phyloP scores from a whole-genome alignment of 495 filamentous ascomycete genomes.

The Tuber brumale region DNA sequence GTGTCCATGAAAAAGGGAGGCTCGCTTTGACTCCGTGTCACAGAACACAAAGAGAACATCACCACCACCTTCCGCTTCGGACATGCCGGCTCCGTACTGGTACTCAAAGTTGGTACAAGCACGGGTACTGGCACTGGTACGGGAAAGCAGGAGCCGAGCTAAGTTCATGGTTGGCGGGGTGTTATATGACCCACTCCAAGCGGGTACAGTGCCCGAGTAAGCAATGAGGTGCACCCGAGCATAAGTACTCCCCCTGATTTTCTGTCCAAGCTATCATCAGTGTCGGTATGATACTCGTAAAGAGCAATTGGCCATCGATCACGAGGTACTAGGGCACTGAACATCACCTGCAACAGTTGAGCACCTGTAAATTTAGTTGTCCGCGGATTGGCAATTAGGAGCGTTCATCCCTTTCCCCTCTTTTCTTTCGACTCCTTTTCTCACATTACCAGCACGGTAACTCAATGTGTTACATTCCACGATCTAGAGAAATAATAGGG shows the following conservation, averaged over 20 bases:
- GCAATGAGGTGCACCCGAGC: too few species aligned
- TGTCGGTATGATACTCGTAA: not conserved
- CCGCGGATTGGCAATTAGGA: constrained; percentile 3
- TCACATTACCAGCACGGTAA: too few species aligned
- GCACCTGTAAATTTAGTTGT: not conserved
- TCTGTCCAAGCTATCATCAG: not conserved
- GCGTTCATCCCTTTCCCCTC: too few species aligned
- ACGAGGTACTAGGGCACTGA: not conserved
- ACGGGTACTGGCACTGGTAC: too few species aligned
- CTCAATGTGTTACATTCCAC: too few species aligned
- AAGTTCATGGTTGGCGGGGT: too few species aligned
- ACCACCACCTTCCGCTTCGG: too few species aligned
- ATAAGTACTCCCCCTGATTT: not conserved
- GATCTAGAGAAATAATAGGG: too few species aligned
- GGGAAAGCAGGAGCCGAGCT: too few species aligned
- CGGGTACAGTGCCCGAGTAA: not conserved
- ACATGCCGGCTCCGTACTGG: too few species aligned
- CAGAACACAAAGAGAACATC: not conserved
- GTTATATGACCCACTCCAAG: too few species aligned
- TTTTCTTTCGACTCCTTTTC: too few species aligned
- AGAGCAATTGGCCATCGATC: not conserved
- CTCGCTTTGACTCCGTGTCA: not conserved
- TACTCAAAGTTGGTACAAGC: not conserved
- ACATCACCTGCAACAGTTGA: not conserved
- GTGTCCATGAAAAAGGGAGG: not conserved